Evolutionary conservation across 257 asterid species (phyloP), one percentile per base, ranked within the genome.

Genomic region (Eustoma russellianum): DNA sequence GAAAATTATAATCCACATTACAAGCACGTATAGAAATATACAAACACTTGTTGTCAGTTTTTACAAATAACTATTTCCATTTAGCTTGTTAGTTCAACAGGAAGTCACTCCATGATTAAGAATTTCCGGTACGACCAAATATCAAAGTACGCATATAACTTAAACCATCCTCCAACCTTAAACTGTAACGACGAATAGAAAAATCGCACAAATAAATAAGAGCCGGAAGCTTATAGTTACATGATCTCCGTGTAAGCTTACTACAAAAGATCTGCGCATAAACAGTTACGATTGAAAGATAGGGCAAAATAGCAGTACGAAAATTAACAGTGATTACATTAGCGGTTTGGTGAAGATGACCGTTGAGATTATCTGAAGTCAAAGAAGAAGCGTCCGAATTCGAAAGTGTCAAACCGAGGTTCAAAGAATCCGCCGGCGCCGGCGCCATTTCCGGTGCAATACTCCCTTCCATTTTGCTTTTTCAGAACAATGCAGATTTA

Each of bases 361-460:
- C 71, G 16, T 61, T 53, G 60, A 56, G 70, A 66, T 66, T 62
- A 55, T 60, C 82, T 41, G 58, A 68, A 19, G 77, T 61, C 62
- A 66, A 57, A 62, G 86, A 68, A 24, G 81, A 79, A 48, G 63
- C 73, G 46, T 63, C 74, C 12, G 72, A 71, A 69, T 56, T 55
- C 67, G 60, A 72, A 50, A 70, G 73, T 67, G 71, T 58, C 88
- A 75, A 71, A 70, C 65, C 80, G 49, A 28, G 18, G 47, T 30
- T 5, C 62, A 68, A 43, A 41, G 43, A 38, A 7, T 50, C 55
- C 58, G 66, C 13, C 52, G 70, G 50, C 56, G 66, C 47, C 59
- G 54, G 33, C 60, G 52, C 63, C 11, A 17, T 2, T 57, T 48
- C 83, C 64, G 50, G 50, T 8, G 43, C 33, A 17, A 12, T 52